Base-by-base conservation (phyloP, 31 red algal genomes). In the Asparagopsis taxiformis region DNA sequence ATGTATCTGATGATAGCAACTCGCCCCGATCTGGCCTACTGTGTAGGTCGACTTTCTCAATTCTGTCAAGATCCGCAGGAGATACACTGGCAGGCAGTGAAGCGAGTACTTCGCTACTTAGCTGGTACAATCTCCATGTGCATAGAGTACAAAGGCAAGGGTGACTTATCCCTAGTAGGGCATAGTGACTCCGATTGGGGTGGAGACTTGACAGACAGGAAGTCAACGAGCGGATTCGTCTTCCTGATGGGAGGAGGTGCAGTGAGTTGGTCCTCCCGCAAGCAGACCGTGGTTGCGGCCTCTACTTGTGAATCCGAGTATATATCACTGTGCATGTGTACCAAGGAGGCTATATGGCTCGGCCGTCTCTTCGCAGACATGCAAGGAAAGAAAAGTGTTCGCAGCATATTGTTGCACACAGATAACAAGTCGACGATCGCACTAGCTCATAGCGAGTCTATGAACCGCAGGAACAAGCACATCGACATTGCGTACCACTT, bases 221-320 rank as follows among this genome's bases (percentile, higher is more conserved):
- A 35, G 20, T 72, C 1, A 23, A 50, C 65, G 8, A 69, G 0
- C 38, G 0, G 4, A 20, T 69, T 41, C 38, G 33, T 69, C 15
- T 69, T 69, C 34, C 22, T 36, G n/a, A 69, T 69, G 0, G 65
- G 0, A 20, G 65, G 0, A 8, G 29, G 65, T 48, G 65, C 33
- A 44, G 22, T 69, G 20, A 69, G 0, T 15, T 79, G 74, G 74
- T n/a, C 34, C 0, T 65, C 57, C 9, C 31, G 60, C 15, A 63
- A 51, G 21, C 59, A 79, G 16, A 63, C 30, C 11, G 17, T 65
- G 9, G 74, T 79, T 0, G 59, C 74, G 0, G 31, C 44, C 9
- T 66, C 74, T 10, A 66, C 59, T 15, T 65, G 41, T 29, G 58
- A 62, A 32, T 26, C 58, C 2, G 58, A 62, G 24, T 62, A 62